These are phyloP conservation scores for Lentinula raphanica DNA, from an alignment of 768 basidiomycete species.

Conservation along the genomic window DNA sequence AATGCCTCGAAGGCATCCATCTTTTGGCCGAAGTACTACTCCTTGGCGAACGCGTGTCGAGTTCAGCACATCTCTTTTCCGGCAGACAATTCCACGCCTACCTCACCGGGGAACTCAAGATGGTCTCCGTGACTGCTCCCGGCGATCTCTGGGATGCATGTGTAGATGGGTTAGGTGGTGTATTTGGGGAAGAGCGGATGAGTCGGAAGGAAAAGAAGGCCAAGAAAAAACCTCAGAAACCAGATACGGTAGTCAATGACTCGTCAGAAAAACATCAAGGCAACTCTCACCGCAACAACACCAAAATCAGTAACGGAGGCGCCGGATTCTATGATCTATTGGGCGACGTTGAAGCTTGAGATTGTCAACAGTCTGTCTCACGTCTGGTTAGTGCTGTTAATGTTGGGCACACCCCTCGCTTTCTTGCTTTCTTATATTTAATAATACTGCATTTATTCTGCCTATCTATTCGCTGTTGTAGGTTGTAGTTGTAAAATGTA, in stretches of 20 bases:
- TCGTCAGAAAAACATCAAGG: neutral
- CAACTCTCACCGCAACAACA: neutral
- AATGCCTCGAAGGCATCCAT: slow-evolving; percentile 55
- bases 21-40: slow-evolving; percentile 60
- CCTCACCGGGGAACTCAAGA: slow-evolving; percentile 29
- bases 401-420: neutral
- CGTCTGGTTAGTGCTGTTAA: no score
- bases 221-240: neutral
- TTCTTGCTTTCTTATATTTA: neutral
- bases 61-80: slow-evolving; percentile 47
- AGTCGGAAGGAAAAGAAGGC: slow-evolving; percentile 27
- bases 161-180: slow-evolving; percentile 34
- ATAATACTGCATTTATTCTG: neutral
- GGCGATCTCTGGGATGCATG: slow-evolving; percentile 43
- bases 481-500: neutral
- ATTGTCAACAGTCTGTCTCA: no score
- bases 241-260: neutral
- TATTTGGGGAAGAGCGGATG: slow-evolving; percentile 46
- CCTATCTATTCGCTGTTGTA: neutral
- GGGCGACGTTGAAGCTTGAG: slow-evolving; percentile 12
- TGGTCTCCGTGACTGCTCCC: slow-evolving; percentile 20
- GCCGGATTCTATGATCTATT: slow-evolving; percentile 15
- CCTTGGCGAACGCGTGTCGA: slow-evolving; percentile 38
- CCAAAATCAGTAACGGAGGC: slow-evolving; percentile 21
- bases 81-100: slow-evolving; percentile 54